Conservation (phyloP, 23 red algal species). For the Chondrus crispus region DNA sequence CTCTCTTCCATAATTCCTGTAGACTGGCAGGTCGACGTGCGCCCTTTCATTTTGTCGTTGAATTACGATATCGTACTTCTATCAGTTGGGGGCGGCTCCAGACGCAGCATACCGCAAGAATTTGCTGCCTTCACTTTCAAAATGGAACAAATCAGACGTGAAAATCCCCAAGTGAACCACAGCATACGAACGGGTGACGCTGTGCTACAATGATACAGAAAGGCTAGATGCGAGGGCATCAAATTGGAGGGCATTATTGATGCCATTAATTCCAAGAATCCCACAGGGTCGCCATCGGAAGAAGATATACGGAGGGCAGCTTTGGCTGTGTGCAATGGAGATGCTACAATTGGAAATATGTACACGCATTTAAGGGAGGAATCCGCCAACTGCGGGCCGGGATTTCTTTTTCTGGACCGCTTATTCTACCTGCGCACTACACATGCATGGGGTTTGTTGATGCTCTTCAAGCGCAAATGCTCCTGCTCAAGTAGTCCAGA, state of each 20-base stretch:
- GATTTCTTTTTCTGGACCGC: not conserved
- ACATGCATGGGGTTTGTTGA: not conserved
- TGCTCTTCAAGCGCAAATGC: no score
- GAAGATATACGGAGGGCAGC: constrained; percentile 28
- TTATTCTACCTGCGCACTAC: not conserved
- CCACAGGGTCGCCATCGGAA: constrained; percentile 25
- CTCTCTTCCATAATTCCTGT: no score
- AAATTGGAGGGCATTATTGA: constrained; percentile 18
- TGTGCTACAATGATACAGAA: constrained; percentile 27
- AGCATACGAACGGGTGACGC: not conserved
- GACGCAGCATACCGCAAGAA: no score
- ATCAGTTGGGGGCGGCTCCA: no score
- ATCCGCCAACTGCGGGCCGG: not conserved
- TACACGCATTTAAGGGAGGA: not conserved
- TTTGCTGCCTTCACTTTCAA: no score
- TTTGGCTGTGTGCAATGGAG: constrained; percentile 35
- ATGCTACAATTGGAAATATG: constrained; percentile 5
- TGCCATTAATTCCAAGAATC: not conserved
- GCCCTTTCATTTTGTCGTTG: no score
- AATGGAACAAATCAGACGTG: no score
- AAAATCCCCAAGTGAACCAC: no score
- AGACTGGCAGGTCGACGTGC: no score
- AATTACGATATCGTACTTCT: no score
- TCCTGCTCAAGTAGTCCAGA: no score
- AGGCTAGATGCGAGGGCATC: constrained; percentile 17